Conservation (phyloP, 768 basidiomycete genomes). For the Mrakia blollopis region DNA sequence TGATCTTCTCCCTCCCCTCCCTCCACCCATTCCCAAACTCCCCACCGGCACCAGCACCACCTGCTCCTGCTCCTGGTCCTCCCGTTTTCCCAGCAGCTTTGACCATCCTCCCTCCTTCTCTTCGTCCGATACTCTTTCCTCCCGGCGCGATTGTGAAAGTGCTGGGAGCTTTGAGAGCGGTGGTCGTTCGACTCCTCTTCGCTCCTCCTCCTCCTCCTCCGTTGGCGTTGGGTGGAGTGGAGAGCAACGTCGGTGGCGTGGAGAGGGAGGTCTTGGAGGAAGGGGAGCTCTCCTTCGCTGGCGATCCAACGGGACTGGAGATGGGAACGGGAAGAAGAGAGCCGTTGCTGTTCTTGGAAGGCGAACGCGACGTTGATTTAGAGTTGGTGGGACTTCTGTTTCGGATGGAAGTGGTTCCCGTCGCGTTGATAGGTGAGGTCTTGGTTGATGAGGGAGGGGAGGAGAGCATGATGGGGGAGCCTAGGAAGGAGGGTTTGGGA, state of each 20-base stretch:
- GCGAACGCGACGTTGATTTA: not conserved
- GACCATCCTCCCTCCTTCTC: not conserved
- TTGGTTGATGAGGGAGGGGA: not conserved
- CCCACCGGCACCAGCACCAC: not conserved
- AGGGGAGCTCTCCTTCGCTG: not conserved
- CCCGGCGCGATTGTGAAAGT: not conserved
- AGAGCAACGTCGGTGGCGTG: no score
- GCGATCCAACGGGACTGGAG: not conserved
- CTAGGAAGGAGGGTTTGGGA: slow-evolving; percentile 5
- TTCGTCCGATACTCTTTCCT: slow-evolving; percentile 10
- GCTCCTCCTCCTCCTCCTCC: not conserved
- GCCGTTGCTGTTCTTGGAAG: not conserved
- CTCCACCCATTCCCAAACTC: not conserved
- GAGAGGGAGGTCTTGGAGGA: no score
- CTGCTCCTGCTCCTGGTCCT: not conserved
- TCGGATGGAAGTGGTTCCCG: not conserved
- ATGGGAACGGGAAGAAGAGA: not conserved
- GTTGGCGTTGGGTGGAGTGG: not conserved
- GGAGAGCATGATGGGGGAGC: not conserved
- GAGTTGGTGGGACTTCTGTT: not conserved
- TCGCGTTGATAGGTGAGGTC: not conserved
- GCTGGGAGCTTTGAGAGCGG: not conserved
- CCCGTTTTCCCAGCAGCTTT: not conserved
- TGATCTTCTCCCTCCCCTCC: not conserved
- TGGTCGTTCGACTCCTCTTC: slow-evolving; percentile 1